These are phyloP conservation scores for Ophiostoma sp. DNA, from an alignment of 2,329 filamentous ascomycete species.

Conservation along the genomic window DNA sequence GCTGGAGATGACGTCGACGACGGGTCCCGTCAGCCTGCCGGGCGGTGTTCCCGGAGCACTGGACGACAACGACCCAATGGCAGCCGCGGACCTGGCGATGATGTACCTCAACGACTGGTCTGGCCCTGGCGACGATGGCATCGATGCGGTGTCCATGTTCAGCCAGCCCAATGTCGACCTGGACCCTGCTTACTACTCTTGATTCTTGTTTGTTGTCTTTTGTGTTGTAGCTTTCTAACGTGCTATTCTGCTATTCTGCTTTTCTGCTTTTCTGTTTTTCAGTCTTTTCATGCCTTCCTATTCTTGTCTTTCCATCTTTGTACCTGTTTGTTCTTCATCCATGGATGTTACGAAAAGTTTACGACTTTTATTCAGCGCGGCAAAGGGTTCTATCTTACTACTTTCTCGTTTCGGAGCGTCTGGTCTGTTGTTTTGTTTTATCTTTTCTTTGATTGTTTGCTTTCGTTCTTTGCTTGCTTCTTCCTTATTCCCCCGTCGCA, in stretches of 20 bases:
- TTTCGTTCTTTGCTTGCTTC: conserved; percentile 7
- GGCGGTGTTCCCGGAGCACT: conserved; percentile 7
- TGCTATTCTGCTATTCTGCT: conserved; percentile 3
- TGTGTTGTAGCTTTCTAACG: neutral
- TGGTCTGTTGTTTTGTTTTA: neutral
- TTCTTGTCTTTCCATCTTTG: conserved; percentile 8
- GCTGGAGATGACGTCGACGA: neutral
- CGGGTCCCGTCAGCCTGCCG: conserved; percentile 31
- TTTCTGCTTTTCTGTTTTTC: conserved; percentile 15
- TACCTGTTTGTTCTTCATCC: conserved; percentile 3
- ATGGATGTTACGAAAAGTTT: conserved; percentile 13
- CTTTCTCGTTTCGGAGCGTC: conserved; percentile 7
- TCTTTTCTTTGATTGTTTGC: neutral
- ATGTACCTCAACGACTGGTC: conserved; percentile 39
- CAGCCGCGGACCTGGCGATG: conserved; percentile 19
- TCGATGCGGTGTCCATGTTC: conserved; percentile 45
- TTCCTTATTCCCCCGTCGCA: conserved; percentile 13
- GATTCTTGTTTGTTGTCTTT: neutral
- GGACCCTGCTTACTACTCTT: conserved; percentile 41
- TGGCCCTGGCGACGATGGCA: conserved; percentile 14
- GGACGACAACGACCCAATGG: conserved; percentile 28
- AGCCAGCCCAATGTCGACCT: conserved; percentile 47
- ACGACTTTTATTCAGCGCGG: conserved; percentile 13
- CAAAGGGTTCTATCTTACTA: conserved; percentile 3
- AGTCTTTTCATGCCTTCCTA: too few relatives aligned